A percentile compares a stretch with the other conserved stretches of the same genome.
These are phyloP conservation scores for Margaritispora aquatica DNA, from an alignment of 495 filamentous ascomycete species.

Conservation along the genomic window DNA sequence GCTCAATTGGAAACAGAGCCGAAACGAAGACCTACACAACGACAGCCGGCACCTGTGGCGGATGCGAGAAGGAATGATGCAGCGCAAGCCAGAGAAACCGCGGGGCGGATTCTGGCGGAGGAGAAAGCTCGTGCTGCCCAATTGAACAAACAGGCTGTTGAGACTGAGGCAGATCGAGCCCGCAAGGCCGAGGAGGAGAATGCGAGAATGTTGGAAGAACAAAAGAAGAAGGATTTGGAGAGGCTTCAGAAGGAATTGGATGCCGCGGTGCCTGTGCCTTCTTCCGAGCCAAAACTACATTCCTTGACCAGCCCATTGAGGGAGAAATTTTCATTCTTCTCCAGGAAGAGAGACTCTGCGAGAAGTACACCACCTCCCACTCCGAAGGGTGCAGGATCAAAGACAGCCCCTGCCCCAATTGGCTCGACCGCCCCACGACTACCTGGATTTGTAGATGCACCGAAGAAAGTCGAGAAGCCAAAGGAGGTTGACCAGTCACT, in stretches of 20 bases:
- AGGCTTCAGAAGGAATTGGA: slow-evolving; percentile 37
- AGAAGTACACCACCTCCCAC: slow-evolving; percentile 6
- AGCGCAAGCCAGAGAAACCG: neutral
- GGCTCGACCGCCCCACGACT: neutral
- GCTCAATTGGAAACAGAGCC: slow-evolving; percentile 16
- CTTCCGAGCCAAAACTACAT: neutral
- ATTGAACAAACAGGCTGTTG: neutral
- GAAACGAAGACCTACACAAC: slow-evolving; percentile 4
- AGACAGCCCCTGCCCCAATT: neutral
- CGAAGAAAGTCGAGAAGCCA: neutral
- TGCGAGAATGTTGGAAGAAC: slow-evolving; percentile 36
- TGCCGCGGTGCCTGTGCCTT: slow-evolving; percentile 19
- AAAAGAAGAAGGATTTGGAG: slow-evolving; percentile 37
- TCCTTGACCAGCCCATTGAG: slow-evolving; percentile 10
- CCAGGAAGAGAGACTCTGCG: slow-evolving; percentile 14
- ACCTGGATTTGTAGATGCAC: neutral
- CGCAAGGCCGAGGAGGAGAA: slow-evolving; percentile 14
- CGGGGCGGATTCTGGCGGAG: neutral
- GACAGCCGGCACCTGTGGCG: neutral
- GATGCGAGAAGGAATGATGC: neutral
- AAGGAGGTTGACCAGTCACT: neutral
- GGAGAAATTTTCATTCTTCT: slow-evolving; percentile 22
- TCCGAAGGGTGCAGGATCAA: neutral
- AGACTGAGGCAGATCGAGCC: slow-evolving; percentile 4
- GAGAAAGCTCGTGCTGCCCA: neutral